Base-by-base conservation (phyloP, 2,329 filamentous ascomycete genomes). In the Hymenoscyphus scutula region DNA sequence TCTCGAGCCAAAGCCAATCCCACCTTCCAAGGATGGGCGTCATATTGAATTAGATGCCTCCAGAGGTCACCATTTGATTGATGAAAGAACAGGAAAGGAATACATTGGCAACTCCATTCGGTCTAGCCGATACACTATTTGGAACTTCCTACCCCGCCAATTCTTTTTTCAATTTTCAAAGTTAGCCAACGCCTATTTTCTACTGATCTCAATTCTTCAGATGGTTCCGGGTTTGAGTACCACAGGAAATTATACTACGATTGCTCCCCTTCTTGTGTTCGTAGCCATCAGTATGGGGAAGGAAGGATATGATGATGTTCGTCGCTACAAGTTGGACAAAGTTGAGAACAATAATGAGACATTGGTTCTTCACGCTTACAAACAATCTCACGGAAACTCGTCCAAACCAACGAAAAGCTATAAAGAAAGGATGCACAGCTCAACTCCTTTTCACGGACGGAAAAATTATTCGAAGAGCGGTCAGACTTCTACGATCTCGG, bases 151-250 rank as follows among this genome's bases (percentile, higher is more conserved):
- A 11, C 93, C 93, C 0, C 89, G 90, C 64, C 94, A 97, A 75
- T 78, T 98, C 5, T 83, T 94, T 61, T 95, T 92, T 58, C 94
- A 98, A 74, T 97, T 97, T 72, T 94, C 91, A 66, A 96, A 97
- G 74, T 81, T 97, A 51, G 92, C 92, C 69, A 97, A 98, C 77
- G 96, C 96, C 71, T 97, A 97, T 77, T 97, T 98, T 74, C 80
- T 98, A 38, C 83, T 93, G 62, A 89, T 97, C 67, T 91, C 91
- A 59, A 89, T 95, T 65, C 76, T 97, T 64, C 93, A 97, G 74
- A 88, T 96, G 84, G 91, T 97, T 71, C 93, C 93, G 2, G 91
- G 90, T n/a, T 79, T 97, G 56, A 95, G 91, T 75, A 96, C 92
- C 3, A 96, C 92, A 3, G 93, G 92, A 68, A 89, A 82, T 17